Conservation (phyloP, 768 basidiomycete species). For the Amanita pseudoporphyria region DNA sequence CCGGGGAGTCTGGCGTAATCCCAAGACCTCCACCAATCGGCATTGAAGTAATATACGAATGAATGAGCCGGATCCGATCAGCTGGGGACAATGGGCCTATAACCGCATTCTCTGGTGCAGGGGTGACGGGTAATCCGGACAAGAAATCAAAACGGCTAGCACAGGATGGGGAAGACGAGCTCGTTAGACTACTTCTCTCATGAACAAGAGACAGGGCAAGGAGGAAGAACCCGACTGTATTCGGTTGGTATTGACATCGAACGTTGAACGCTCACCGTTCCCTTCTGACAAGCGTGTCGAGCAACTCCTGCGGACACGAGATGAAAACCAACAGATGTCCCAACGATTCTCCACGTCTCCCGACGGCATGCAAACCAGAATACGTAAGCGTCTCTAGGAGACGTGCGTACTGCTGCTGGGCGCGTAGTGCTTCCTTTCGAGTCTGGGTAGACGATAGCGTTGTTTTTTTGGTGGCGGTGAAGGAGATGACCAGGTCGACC, state of each 20-base stretch:
- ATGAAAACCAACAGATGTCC: constrained; percentile 75
- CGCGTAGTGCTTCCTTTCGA: constrained; percentile 50
- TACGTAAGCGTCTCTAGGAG: constrained; percentile 52
- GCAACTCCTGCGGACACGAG: constrained; percentile 49
- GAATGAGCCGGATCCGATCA: constrained; percentile 73
- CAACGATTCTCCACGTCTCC: constrained; percentile 64
- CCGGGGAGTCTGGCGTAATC: constrained; percentile 56
- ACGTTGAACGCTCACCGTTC: constrained; percentile 51
- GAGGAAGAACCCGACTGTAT: no score
- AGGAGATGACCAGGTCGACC: constrained; percentile 69
- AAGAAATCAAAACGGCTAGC: constrained; percentile 68
- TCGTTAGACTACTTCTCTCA: no score
- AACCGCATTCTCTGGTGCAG: constrained; percentile 34
- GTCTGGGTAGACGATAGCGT: constrained; percentile 52
- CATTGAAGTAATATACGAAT: constrained; percentile 61
- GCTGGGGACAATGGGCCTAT: constrained; percentile 48
- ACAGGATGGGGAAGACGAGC: background rate
- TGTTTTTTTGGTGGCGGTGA: constrained; percentile 42
- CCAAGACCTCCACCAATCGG: constrained; percentile 77
- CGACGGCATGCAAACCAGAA: constrained; percentile 62
- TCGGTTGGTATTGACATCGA: background rate
- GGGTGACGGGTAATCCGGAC: constrained; percentile 55
- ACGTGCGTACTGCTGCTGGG: constrained; percentile 58
- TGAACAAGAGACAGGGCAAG: no score
- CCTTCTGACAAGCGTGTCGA: constrained; percentile 56